These are phyloP conservation scores for Scytalidium lignicola DNA, from an alignment of 2,329 filamentous ascomycete species.

Conservation along the genomic window DNA sequence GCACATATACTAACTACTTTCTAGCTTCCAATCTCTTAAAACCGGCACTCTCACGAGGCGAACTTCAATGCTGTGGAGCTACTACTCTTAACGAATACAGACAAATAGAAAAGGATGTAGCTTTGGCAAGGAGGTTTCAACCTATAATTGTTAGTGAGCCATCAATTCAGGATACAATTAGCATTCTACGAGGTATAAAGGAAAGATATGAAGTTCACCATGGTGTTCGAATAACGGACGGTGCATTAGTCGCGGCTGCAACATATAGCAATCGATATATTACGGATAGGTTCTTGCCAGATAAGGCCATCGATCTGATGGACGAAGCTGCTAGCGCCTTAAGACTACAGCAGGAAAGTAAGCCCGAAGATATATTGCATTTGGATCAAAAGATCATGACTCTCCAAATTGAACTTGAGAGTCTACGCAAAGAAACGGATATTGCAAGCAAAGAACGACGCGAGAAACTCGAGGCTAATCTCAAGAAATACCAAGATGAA, in stretches of 20 bases:
- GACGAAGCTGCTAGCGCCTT: conserved; percentile 91
- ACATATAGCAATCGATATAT: conserved; percentile 94
- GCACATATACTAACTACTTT: background rate
- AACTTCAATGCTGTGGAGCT: conserved; percentile 91
- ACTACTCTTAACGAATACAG: conserved; percentile 92
- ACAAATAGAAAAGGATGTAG: conserved; percentile 91
- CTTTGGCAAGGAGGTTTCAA: conserved; percentile 86
- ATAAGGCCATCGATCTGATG: conserved; percentile 96
- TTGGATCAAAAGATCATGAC: conserved; percentile 96
- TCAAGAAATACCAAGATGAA: conserved; percentile 74
- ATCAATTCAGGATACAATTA: conserved; percentile 86
- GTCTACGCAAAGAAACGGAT: conserved; percentile 88
- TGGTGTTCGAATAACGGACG: conserved; percentile 89
- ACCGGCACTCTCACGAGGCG: conserved; percentile 85
- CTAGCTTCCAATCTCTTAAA: conserved; percentile 85
- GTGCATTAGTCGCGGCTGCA: conserved; percentile 84
- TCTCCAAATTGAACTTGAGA: conserved; percentile 94
- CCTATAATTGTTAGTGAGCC: conserved; percentile 93
- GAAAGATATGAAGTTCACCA: conserved; percentile 97
- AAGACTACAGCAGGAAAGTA: conserved; percentile 90
- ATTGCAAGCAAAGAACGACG: conserved; percentile 81
- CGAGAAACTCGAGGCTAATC: conserved; percentile 73
- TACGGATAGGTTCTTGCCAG: conserved; percentile 89
- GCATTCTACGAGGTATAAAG: conserved; percentile 92
- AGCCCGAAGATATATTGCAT: conserved; percentile 88